These are phyloP conservation scores for Penicillium salamii DNA, from an alignment of 495 filamentous ascomycete genomes.

Conservation along the genomic window DNA sequence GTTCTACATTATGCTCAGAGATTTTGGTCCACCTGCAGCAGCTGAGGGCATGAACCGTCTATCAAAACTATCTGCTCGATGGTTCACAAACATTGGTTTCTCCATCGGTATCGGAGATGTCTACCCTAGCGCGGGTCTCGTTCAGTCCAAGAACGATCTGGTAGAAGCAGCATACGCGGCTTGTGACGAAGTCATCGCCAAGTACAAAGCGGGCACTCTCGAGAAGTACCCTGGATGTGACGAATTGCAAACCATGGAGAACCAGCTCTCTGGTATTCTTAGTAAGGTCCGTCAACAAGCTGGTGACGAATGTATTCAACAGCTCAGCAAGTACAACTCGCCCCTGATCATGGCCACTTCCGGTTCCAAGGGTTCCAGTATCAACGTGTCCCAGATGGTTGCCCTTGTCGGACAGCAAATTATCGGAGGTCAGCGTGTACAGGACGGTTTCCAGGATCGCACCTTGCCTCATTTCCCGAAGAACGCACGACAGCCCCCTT, in stretches of 20 bases:
- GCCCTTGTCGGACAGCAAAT: constrained; percentile 97
- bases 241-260: constrained; percentile 89
- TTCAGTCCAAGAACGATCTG: constrained; percentile 66
- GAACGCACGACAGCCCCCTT: constrained; percentile 81
- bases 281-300: constrained; percentile 86
- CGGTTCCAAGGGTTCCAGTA: constrained; percentile 91
- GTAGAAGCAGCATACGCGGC: constrained; percentile 75
- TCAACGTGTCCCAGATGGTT: constrained; percentile 99
- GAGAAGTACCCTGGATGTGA: constrained; percentile 84
- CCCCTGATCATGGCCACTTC: constrained; percentile 96
- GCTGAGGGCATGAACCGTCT: constrained; percentile 92
- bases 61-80: constrained; percentile 84
- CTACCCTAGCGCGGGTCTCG: constrained; percentile 68
- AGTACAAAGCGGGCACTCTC: constrained; percentile 73
- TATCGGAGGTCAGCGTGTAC: constrained; percentile 88
- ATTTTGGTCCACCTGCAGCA: constrained; percentile 86
- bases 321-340: constrained; percentile 87
- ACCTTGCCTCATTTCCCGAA: constrained; percentile 95
- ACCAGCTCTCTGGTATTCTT: constrained; percentile 83
- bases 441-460: constrained; percentile 94
- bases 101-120: constrained; percentile 96
- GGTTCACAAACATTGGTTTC: constrained; percentile 87
- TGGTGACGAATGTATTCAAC: constrained; percentile 85
- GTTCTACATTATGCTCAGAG: constrained; percentile 93
- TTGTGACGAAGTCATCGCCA: constrained; percentile 80